phyloP scores from a whole-genome alignment of 2,329 filamentous ascomycete genomes.

The Pseudonectria buxi region DNA sequence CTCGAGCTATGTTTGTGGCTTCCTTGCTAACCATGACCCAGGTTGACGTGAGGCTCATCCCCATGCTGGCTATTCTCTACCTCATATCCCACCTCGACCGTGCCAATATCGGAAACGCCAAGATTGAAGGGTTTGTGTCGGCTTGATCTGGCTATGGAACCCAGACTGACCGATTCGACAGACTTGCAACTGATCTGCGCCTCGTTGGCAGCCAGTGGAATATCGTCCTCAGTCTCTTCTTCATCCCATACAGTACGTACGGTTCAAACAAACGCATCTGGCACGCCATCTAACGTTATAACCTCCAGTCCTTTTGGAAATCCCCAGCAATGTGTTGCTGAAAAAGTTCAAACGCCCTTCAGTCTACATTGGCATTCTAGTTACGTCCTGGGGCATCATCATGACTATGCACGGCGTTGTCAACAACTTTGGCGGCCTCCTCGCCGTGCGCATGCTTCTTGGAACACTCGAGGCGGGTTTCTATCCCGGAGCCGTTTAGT shows the following conservation, averaged over 20 bases:
- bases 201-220: slow-evolving; percentile 51
- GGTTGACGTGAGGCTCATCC: slow-evolving; percentile 22
- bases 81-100: slow-evolving; percentile 51
- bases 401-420: slow-evolving; percentile 22
- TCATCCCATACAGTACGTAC: slow-evolving; percentile 46
- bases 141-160: no score
- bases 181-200: slow-evolving; percentile 26
- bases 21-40: no score
- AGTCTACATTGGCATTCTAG: slow-evolving; percentile 58
- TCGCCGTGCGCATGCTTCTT: slow-evolving; percentile 21
- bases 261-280: no score
- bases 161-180: no score
- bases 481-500: slow-evolving; percentile 22
- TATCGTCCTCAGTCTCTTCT: slow-evolving; percentile 48
- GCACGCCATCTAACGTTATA: no score
- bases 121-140: slow-evolving; percentile 30
- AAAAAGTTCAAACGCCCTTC: slow-evolving; percentile 54
- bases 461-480: slow-evolving; percentile 30
- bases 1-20: background rate
- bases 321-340: slow-evolving; percentile 57
- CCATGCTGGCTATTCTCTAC: slow-evolving; percentile 51
- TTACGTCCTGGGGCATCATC: slow-evolving; percentile 40
- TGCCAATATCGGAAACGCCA: slow-evolving; percentile 46
- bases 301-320: slow-evolving; percentile 47
- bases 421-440: slow-evolving; percentile 21